phyloP scores from a whole-genome alignment of 768 basidiomycete genomes.

The Boletus subcaerulescens region DNA sequence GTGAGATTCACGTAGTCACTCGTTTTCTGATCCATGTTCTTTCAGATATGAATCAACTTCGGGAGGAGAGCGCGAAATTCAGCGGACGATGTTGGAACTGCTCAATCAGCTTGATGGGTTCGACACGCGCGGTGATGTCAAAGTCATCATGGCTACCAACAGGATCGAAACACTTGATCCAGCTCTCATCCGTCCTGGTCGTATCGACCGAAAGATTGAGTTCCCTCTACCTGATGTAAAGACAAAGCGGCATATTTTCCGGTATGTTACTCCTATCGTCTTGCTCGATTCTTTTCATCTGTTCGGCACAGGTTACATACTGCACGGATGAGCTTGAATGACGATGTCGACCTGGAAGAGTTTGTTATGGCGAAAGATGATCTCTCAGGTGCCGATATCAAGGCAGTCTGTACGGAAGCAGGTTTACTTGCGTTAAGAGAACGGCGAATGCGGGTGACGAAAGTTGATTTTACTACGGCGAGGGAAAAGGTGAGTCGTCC shows the following conservation, averaged over 20 bases:
- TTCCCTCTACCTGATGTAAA: constrained; percentile 97
- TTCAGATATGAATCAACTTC: constrained; percentile 95
- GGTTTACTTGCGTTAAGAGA: constrained; percentile 93
- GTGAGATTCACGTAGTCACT: constrained; percentile 16
- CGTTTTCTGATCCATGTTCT: constrained; percentile 3
- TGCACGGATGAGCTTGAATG: constrained; percentile 84
- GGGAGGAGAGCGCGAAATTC: constrained; percentile 98
- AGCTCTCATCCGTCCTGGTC: constrained; percentile 95
- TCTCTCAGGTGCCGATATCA: constrained; percentile 96
- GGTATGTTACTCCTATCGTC: constrained; percentile 39
- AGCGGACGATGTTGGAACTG: constrained; percentile 97
- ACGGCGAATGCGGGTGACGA: constrained; percentile 90
- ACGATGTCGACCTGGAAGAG: constrained; percentile 93
- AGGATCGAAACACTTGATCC: constrained; percentile 96
- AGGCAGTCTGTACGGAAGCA: constrained; percentile 99
- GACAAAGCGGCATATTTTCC: constrained; percentile 98
- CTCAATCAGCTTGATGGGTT: constrained; percentile 99
- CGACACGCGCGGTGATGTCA: constrained; percentile 98
- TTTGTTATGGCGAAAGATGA: constrained; percentile 96
- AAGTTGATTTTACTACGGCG: constrained; percentile 85
- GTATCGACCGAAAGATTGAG: constrained; percentile 98
- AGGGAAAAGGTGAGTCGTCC: constrained; percentile 76
- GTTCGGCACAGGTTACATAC: constrained; percentile 69
- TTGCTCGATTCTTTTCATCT: constrained; percentile 4
- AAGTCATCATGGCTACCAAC: constrained; percentile 99